Conservation (phyloP, 805 yeast species). For the Monosporozyma servazzii region DNA sequence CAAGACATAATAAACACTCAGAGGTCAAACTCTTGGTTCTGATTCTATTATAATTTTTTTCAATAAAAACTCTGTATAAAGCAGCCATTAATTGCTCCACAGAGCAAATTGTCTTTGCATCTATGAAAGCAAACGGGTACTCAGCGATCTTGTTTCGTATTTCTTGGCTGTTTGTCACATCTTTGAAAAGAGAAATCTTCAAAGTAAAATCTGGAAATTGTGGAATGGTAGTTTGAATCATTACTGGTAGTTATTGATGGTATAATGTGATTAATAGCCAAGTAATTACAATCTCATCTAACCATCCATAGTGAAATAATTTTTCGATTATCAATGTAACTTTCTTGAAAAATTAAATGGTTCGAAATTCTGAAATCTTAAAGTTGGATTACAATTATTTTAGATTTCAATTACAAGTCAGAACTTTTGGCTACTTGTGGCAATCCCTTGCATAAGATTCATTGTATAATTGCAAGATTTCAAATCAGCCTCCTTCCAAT, state of each 20-base stretch:
- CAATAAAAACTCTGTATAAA: constrained; percentile 50
- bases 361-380: neutral
- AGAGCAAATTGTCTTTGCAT: constrained; percentile 48
- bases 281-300: neutral
- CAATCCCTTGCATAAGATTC: neutral
- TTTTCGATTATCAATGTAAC: neutral
- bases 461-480: neutral
- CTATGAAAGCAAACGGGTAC: constrained; percentile 58
- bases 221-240: constrained; percentile 30
- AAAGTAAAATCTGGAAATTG: constrained; percentile 37
- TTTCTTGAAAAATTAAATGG: neutral
- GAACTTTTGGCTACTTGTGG: neutral
- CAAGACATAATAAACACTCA: constrained; percentile 58
- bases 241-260: neutral
- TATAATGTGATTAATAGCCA: neutral
- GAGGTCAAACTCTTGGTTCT: constrained; percentile 62
- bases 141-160: constrained; percentile 36
- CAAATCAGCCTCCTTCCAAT: neutral
- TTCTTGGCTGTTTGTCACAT: constrained; percentile 36
- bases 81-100: constrained; percentile 55
- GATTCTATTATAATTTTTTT: constrained; percentile 37
- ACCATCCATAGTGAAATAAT: neutral
- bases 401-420: neutral
- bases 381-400: neutral
- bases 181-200: constrained; percentile 36